Evolutionary conservation across 148 eudicot species (phyloP).

Genomic region (Nepenthes mirabilis): DNA sequence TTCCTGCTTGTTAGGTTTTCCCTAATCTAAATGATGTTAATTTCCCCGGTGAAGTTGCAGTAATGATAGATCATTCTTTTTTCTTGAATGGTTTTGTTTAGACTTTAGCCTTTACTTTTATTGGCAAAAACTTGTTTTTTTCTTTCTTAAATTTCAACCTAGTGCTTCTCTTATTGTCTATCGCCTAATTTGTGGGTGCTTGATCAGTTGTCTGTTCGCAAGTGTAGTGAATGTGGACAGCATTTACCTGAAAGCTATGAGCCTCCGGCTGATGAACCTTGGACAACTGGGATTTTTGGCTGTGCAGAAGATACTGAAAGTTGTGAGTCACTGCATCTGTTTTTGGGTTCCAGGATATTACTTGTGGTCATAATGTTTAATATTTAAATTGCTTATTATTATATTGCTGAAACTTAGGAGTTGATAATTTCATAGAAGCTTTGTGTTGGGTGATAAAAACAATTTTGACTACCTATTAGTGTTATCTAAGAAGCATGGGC

Average conservation of each 20-base stretch:
- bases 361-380: background rate
- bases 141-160: background rate
- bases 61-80: no score
- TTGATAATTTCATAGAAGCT: background rate
- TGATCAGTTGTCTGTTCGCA: slow-evolving; percentile 63
- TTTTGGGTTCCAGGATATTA: background rate
- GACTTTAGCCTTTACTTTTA: no score
- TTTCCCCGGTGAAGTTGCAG: no score
- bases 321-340: slow-evolving; percentile 44
- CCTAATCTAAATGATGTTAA: no score
- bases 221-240: slow-evolving; percentile 88
- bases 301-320: slow-evolving; percentile 83
- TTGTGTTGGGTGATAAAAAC: no score
- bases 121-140: background rate
- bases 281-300: slow-evolving; percentile 92
- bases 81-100: no score
- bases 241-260: slow-evolving; percentile 89
- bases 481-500: no score
- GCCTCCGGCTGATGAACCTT: slow-evolving; percentile 86
- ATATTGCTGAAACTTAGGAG: background rate
- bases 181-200: slow-evolving; percentile 4
- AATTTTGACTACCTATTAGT: no score
- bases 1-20: no score
- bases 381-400: background rate
- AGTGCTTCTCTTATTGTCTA: slow-evolving; percentile 3